Conservation (phyloP, 768 basidiomycete genomes). For the Harrya chromipes region DNA sequence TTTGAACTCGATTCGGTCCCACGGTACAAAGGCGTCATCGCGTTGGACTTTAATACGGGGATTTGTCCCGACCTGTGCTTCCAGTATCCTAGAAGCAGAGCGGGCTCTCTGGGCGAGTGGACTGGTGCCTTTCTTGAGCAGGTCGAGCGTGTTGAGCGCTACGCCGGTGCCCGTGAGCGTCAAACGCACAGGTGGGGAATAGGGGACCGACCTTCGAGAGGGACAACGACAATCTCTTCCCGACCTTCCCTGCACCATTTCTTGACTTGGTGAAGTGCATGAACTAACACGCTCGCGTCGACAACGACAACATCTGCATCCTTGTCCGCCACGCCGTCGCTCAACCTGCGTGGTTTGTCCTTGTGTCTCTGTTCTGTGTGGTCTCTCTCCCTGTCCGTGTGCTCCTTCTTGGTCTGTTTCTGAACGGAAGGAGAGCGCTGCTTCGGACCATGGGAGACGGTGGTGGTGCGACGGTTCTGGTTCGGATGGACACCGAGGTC, state of each 20-base stretch:
- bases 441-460: constrained; percentile 18
- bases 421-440: constrained; percentile 19
- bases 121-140: constrained; percentile 87
- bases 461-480: constrained; percentile 16
- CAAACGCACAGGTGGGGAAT: not conserved
- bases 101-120: constrained; percentile 79
- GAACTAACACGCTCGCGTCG: constrained; percentile 79
- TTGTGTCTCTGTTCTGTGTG: constrained; percentile 14
- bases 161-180: constrained; percentile 10
- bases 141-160: constrained; percentile 90
- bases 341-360: constrained; percentile 21
- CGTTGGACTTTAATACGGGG: constrained; percentile 77
- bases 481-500: constrained; percentile 15
- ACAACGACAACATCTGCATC: constrained; percentile 76
- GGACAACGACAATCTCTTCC: constrained; percentile 76
- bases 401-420: constrained; percentile 24
- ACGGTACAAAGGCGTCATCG: constrained; percentile 78
- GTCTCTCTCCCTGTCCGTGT: constrained; percentile 20
- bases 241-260: constrained; percentile 77
- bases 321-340: constrained; percentile 38
- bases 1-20: constrained; percentile 67
- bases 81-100: constrained; percentile 83
- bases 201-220: constrained; percentile 72
- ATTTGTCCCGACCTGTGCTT: constrained; percentile 82
- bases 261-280: constrained; percentile 75